Base-by-base conservation (phyloP, 1,284 basidiomycete genomes). In the Cutaneotrichosporon mucoides region DNA sequence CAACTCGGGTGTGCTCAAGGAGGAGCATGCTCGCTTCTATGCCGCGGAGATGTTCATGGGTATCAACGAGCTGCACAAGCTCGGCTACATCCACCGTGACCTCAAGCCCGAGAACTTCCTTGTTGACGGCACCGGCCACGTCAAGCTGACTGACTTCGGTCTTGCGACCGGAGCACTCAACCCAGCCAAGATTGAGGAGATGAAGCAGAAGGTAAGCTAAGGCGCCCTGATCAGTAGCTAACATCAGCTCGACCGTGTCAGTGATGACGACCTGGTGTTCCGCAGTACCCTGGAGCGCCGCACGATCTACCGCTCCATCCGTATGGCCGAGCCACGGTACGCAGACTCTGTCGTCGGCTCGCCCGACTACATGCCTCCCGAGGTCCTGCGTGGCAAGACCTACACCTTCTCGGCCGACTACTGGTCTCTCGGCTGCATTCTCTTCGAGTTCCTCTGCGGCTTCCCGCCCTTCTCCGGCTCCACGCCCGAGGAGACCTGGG, bases 291-390 rank as follows among this genome's bases (percentile, higher is more conserved):
- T 98, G 49, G 96, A 99, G 78, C 85, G 95, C 60, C 88, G 94
- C 55, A 95, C 92, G 11, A 87, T 98, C 67, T 99, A 97, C 80
- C 88, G 91, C 60, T 92, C 90, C 53, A 88, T 98, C 73, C 85
- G 95, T 12, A 87, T 90, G 66, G 88, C 90, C 70, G 92, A 97
- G 68, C 88, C 92, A 9, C 87, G 92, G 36, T 96, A 94, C 71
- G 95, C 96, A 35, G 93, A 99, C 75, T 98, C 94, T 9, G 92
- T 99, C 62, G 96, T 99, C 40, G 96, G 96, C 12, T 95, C 92
- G 2, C 96, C 96, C 0, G 96, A 99, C 79, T 99, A 99, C 68
- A 79, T 79, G 73, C 76, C 78, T 10, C 81, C 82, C 24, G 94
- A 98, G 78, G 95, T 98, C 36, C 84, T 99, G 15, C 87, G 94